Evolutionary conservation across 352 stramenopile species (phyloP), one percentile per base, ranked within the genome.

Genomic region (Pythium pyrilobum): DNA sequence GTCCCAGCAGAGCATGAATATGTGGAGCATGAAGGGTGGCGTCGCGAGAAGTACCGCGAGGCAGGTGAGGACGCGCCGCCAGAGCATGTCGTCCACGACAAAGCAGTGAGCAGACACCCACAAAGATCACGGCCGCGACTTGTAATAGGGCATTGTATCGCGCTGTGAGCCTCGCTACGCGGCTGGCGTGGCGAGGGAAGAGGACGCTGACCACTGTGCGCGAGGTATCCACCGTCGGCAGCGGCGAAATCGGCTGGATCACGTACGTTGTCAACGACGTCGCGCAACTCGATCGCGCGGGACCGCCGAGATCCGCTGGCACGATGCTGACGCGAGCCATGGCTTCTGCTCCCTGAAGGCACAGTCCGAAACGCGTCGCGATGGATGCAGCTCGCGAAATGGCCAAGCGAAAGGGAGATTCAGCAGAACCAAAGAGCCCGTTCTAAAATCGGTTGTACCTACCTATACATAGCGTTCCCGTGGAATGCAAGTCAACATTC

Each of bases 181-280:
- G n/a, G n/a, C n/a, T n/a, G n/a, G 21, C 16, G 48, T 23, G 15
- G 46, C 44, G 12, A 47, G 11, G 23, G 11, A 28, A 33, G 15
- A 60, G 5, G 3, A 46, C 24, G 16, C 52, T 27, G 13, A 43
- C 52, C 25, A 60, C 4, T 23, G 52, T 60, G 20, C 29, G 52
- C 2, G 52, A 48, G n/a, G 53, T 16, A 9, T 60, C 36, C 24
- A 60, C 28, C 2, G 29, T 33, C 1, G 52, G 52, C 12, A 60
- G 52, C 37, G 47, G 40, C 9, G 36, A 8, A 13, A 60, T 34
- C 1, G 52, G 52, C 20, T 60, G 52, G 52, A 60, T 60, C 27
- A 60, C 48, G 42, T 53, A 60, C 6, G 28, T 27, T 13, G 31
- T 36, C n/a, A n/a, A n/a, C n/a, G n/a, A n/a, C n/a, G n/a, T n/a